A percentile compares a stretch with the other conserved stretches of the same genome.
Conservation (phyloP, 2,329 filamentous ascomycete genomes). For the Xylariaceae sp. region DNA sequence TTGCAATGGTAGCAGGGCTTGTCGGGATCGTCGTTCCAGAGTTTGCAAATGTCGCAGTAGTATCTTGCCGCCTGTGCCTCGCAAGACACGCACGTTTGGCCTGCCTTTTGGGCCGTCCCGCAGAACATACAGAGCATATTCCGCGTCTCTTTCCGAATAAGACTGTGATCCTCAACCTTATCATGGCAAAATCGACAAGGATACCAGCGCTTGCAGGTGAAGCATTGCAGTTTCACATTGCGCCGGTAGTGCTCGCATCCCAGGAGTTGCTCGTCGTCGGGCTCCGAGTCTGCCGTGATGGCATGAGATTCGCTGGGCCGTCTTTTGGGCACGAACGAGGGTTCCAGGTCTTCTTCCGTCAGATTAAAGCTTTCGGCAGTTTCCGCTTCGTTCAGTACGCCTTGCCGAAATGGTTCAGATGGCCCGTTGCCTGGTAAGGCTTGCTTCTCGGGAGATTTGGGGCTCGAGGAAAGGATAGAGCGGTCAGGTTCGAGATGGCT, state of each 20-base stretch:
- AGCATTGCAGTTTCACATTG: conserved; percentile 94
- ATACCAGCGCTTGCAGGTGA: conserved; percentile 85
- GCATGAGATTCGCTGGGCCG: conserved; percentile 35
- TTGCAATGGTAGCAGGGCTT: conserved; percentile 95
- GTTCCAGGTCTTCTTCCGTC: conserved; percentile 56
- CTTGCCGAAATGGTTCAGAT: conserved; percentile 54
- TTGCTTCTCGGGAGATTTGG: conserved; percentile 35
- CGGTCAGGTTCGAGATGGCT: conserved; percentile 28
- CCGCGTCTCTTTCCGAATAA: conserved; percentile 77
- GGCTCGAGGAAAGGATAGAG: conserved; percentile 36
- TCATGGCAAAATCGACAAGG: conserved; percentile 95
- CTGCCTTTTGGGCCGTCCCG: conserved; percentile 73
- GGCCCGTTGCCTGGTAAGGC: conserved; percentile 36
- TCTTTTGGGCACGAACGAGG: conserved; percentile 60
- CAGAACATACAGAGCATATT: conserved; percentile 99
- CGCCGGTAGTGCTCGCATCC: conserved; percentile 92
- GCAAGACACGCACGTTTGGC: conserved; percentile 72
- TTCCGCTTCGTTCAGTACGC: conserved; percentile 38
- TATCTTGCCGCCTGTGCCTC: conserved; percentile 76
- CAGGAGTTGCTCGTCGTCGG: conserved; percentile 43
- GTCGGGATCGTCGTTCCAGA: conserved; percentile 90
- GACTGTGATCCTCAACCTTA: conserved; percentile 67
- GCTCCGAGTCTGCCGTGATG: conserved; percentile 40
- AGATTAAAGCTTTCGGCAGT: conserved; percentile 43
- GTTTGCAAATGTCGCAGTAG: conserved; percentile 89